These are phyloP conservation scores for Penicillium longicatenatum DNA, from an alignment of 495 filamentous ascomycete species.

Conservation along the genomic window DNA sequence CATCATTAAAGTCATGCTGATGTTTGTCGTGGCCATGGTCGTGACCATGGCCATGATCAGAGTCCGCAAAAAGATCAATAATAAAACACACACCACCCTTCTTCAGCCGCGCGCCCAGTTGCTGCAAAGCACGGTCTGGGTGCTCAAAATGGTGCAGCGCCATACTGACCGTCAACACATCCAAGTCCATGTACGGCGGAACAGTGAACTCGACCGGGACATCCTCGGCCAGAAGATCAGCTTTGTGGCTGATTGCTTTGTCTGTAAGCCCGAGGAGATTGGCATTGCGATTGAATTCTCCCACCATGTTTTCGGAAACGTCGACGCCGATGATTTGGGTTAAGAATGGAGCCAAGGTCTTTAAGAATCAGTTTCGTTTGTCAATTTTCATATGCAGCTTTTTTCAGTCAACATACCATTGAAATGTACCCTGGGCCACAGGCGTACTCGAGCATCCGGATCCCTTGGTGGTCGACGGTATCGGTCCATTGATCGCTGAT, in stretches of 20 bases:
- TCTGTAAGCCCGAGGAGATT: constrained; percentile 42
- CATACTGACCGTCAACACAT: constrained; percentile 63
- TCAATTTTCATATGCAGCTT: background rate
- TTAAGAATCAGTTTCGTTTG: background rate
- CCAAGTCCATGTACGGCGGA: constrained; percentile 59
- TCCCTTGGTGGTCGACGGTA: constrained; percentile 40
- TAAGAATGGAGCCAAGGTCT: constrained; percentile 62
- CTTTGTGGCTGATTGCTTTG: constrained; percentile 59
- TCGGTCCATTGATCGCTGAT: constrained; percentile 61
- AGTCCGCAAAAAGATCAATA: constrained; percentile 59
- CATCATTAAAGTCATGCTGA: constrained; percentile 29
- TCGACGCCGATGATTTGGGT: constrained; percentile 66
- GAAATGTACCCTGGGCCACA: constrained; percentile 70
- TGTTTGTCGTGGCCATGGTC: constrained; percentile 24
- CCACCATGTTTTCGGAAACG: constrained; percentile 67
- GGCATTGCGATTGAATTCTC: constrained; percentile 54
- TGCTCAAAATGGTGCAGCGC: constrained; percentile 76
- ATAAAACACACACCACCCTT: constrained; percentile 65
- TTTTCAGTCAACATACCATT: constrained; percentile 37
- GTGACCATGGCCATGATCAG: constrained; percentile 28
- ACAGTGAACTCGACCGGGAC: constrained; percentile 41
- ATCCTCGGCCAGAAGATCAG: constrained; percentile 54
- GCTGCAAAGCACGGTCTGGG: constrained; percentile 53
- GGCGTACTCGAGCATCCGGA: constrained; percentile 73
- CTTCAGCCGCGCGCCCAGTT: constrained; percentile 60